Conservation (phyloP, 2,329 filamentous ascomycete genomes). For the Stachybotrys chartarum region DNA sequence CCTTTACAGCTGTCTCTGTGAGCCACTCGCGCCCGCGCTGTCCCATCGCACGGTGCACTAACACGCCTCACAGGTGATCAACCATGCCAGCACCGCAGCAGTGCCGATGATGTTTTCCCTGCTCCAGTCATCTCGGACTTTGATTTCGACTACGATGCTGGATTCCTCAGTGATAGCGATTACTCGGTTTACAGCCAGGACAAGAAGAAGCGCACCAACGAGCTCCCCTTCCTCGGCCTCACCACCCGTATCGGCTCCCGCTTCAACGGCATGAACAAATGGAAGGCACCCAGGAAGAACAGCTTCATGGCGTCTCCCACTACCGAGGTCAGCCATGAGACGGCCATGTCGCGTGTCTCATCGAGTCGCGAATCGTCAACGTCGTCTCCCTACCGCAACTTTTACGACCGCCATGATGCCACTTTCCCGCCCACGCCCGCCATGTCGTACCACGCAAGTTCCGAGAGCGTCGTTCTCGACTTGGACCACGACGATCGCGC, state of each 20-base stretch:
- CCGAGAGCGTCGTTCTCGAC: slow-evolving; percentile 38
- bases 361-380: slow-evolving; percentile 77
- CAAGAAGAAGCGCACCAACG: slow-evolving; percentile 50
- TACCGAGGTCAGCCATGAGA: slow-evolving; percentile 80
- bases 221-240: slow-evolving; percentile 55
- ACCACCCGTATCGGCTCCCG: slow-evolving; percentile 59
- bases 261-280: slow-evolving; percentile 44
- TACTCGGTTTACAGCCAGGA: slow-evolving; percentile 34
- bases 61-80: slow-evolving; percentile 45
- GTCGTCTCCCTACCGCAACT: slow-evolving; percentile 49
- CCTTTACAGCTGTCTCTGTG: slow-evolving; percentile 68
- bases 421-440: slow-evolving; percentile 55
- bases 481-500: slow-evolving; percentile 24
- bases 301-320: slow-evolving; percentile 50
- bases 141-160: slow-evolving; percentile 58
- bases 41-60: slow-evolving; percentile 6
- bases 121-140: slow-evolving; percentile 31
- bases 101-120: slow-evolving; percentile 29
- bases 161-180: slow-evolving; percentile 60
- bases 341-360: slow-evolving; percentile 59
- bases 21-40: slow-evolving; percentile 27
- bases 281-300: slow-evolving; percentile 39
- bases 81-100: slow-evolving; percentile 50
- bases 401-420: slow-evolving; percentile 39
- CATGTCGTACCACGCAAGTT: slow-evolving; percentile 54